A percentile compares a stretch with the other conserved stretches of the same genome.
phyloP scores from a whole-genome alignment of 2,329 filamentous ascomycete species.

The Knufia fluminis region DNA sequence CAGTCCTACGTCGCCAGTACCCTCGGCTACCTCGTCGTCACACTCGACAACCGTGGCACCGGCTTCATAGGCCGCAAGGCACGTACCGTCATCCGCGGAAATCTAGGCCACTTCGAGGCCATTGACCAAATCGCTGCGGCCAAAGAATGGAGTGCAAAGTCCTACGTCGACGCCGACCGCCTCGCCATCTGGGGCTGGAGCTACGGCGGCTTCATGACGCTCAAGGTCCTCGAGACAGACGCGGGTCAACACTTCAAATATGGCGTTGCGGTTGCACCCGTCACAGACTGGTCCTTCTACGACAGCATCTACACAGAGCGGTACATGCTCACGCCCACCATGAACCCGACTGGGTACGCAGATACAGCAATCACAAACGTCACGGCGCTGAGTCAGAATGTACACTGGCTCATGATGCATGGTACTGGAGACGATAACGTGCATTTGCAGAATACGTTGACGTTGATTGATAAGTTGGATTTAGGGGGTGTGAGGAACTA shows the following conservation, averaged over 20 bases:
- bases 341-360: conserved; percentile 69
- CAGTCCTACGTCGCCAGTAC: conserved; percentile 78
- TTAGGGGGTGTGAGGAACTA: conserved; percentile 79
- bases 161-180: conserved; percentile 71
- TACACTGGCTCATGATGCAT: conserved; percentile 91
- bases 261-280: conserved; percentile 94
- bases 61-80: conserved; percentile 80
- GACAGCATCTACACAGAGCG: conserved; percentile 90
- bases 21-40: conserved; percentile 88
- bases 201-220: conserved; percentile 87
- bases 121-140: conserved; percentile 86
- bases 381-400: conserved; percentile 61
- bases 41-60: conserved; percentile 86
- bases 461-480: conserved; percentile 77
- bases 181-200: conserved; percentile 99
- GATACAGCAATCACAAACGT: conserved; percentile 66
- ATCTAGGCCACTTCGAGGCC: conserved; percentile 77
- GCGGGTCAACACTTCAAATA: conserved; percentile 86
- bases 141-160: conserved; percentile 68
- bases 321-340: conserved; percentile 91
- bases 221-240: conserved; percentile 90
- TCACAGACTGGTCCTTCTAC: conserved; percentile 97
- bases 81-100: conserved; percentile 70
- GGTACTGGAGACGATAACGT: conserved; percentile 96
- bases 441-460: conserved; percentile 89